These are phyloP conservation scores for Cutaneotrichosporon spelunceum DNA, from an alignment of 1,284 basidiomycete species.

Conservation along the genomic window DNA sequence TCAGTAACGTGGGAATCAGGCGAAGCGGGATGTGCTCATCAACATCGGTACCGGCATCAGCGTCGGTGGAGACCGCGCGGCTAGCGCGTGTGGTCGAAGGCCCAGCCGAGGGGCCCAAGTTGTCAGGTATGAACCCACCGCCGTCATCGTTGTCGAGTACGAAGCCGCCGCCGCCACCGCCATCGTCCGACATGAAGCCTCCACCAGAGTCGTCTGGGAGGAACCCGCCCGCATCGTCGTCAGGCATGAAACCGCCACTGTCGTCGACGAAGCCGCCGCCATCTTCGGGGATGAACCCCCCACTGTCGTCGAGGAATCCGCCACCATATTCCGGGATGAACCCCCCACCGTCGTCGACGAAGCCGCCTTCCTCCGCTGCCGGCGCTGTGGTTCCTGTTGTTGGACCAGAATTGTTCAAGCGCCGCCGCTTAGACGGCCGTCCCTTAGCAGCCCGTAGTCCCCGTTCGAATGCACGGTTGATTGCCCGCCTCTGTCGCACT, in stretches of 20 bases:
- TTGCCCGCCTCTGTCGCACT: constrained; percentile 26
- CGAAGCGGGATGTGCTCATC: constrained; percentile 33
- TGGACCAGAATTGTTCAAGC: background rate
- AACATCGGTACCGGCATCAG: constrained; percentile 10
- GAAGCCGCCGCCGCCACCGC: constrained; percentile 21
- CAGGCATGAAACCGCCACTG: constrained; percentile 27
- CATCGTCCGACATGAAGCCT: constrained; percentile 28
- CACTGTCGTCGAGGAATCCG: constrained; percentile 22
- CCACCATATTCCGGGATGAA: constrained; percentile 26
- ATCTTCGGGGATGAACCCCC: constrained; percentile 13
- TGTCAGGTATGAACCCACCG: too few species aligned
- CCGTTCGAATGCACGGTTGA: constrained; percentile 46
- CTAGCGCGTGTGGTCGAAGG: constrained; percentile 19
- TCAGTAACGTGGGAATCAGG: constrained; percentile 36
- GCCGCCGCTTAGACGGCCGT: constrained; percentile 14
- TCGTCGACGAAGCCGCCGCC: constrained; percentile 28
- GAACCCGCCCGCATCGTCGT: constrained; percentile 28
- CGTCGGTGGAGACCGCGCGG: too few species aligned
- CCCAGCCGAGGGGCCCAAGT: constrained; percentile 6
- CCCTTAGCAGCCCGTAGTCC: constrained; percentile 21
- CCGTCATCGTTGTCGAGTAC: constrained; percentile 22
- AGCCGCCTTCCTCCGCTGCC: constrained; percentile 19
- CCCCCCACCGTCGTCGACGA: constrained; percentile 28
- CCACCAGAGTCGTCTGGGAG: constrained; percentile 24
- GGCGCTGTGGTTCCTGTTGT: background rate